Percentiles rank a stretch among this genome's conserved stretches.
Conservation (phyloP, 2,329 filamentous ascomycete species). For the Hymenoscyphus fructigenus region DNA sequence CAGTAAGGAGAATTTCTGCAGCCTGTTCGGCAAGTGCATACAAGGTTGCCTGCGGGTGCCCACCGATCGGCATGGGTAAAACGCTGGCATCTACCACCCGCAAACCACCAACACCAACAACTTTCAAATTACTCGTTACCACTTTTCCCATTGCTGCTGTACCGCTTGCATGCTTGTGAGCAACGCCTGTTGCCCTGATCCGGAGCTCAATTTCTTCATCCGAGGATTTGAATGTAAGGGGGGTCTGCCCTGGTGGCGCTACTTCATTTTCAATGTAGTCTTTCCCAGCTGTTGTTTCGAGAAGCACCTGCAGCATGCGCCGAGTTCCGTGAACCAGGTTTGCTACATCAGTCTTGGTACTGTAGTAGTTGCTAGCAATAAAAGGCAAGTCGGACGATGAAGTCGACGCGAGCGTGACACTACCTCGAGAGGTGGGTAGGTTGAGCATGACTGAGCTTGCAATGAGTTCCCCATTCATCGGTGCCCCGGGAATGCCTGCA, state of each 20-base stretch:
- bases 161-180: conserved; percentile 2
- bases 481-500: conserved; percentile 6
- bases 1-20: no score
- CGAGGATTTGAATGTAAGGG: not conserved
- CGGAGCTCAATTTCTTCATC: conserved; percentile 16
- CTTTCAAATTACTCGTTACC: conserved; percentile 46
- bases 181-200: not conserved
- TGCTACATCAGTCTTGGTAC: conserved; percentile 7
- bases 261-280: conserved; percentile 10
- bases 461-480: conserved; percentile 16
- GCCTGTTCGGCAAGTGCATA: no score
- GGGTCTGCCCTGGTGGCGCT: conserved; percentile 4
- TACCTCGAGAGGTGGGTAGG: conserved; percentile 21
- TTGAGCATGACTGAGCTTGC: conserved; percentile 9
- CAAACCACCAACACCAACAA: conserved; percentile 48
- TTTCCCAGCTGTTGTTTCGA: conserved; percentile 13
- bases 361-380: conserved; percentile 13
- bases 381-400: conserved; percentile 4
- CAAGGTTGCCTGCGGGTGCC: not conserved
- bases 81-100: conserved; percentile 52
- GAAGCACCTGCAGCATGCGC: not conserved
- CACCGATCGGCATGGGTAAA: conserved; percentile 31
- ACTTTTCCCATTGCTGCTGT: conserved; percentile 38
- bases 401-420: conserved; percentile 9
- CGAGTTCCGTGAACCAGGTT: not conserved